These are phyloP conservation scores for Athelia psychrophila DNA, from an alignment of 1,284 basidiomycete species.

Conservation along the genomic window DNA sequence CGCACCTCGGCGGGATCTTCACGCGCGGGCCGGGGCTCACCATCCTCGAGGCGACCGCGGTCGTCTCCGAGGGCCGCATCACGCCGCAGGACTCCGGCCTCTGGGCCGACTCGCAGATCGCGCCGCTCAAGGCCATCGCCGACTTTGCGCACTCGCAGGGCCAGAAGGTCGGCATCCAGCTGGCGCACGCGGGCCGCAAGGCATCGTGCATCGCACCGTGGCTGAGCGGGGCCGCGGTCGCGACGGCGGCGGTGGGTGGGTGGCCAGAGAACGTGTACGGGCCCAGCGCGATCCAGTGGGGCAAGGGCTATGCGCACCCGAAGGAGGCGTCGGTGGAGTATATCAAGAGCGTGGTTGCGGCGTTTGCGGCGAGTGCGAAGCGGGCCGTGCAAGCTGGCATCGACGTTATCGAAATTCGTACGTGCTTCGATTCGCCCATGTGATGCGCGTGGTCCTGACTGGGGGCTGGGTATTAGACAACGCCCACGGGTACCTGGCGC, in stretches of 20 bases:
- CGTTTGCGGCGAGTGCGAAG: conserved; percentile 45
- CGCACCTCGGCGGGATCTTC: conserved; percentile 39
- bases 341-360: conserved; percentile 43
- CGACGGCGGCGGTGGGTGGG: conserved; percentile 53
- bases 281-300: conserved; percentile 58
- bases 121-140: conserved; percentile 65
- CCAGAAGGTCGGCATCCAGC: conserved; percentile 74
- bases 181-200: conserved; percentile 81
- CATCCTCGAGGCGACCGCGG: conserved; percentile 59
- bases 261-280: conserved; percentile 67
- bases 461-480: conserved; percentile 29
- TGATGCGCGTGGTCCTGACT: background rate
- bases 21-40: conserved; percentile 49
- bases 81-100: conserved; percentile 56
- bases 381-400: conserved; percentile 34
- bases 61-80: conserved; percentile 58
- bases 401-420: conserved; percentile 56
- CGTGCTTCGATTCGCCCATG: background rate
- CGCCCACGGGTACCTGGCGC: conserved; percentile 46
- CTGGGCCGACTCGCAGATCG: conserved; percentile 77
- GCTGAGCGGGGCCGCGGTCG: conserved; percentile 37
- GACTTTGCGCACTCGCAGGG: conserved; percentile 75
- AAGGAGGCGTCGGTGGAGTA: conserved; percentile 47
- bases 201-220: conserved; percentile 58
- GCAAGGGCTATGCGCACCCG: conserved; percentile 47